Base-by-base conservation (phyloP, 441 rosid genomes). In the Pelargonium fulgidum region DNA sequence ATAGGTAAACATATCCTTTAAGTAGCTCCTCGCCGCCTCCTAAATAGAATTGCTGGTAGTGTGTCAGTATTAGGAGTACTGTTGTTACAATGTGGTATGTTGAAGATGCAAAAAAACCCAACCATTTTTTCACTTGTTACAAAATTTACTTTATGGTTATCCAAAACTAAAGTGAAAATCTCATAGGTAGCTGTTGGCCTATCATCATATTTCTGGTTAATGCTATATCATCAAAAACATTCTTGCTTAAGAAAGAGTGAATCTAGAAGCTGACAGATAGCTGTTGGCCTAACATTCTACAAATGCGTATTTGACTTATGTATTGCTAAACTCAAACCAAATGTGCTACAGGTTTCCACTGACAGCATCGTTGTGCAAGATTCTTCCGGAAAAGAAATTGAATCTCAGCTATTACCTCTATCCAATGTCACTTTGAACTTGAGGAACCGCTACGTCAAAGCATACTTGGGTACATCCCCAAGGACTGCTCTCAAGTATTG, bases 361-460 rank as follows among this genome's bases (percentile, higher is more conserved):
- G 98, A 86, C 70, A 83, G 85, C 65, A 69, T 89, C 66, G 68
- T 75, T 20, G 97, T 95, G 65, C 87, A 68, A 74, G 92, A 95
- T 81, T 87, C 96, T 13, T 82, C 79, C 77, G 98, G 98, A 72
- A 84, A 81, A 79, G 88, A 89, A 83, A 82, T 92, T 75, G 94
- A 81, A 79, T 89, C 97, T 61, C 98, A 95, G 74, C 83, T 92
- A 67, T 62, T 92, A 84, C 98, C 99, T 52, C 68, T 81, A 62
- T 77, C 86, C 11, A 85, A 86, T 79, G 91, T 84, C 64, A 78
- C 79, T 74, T 45, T 64, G 41, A 78, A 75, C 71, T 70, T 90
- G 56, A 88, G 99, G 78, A 83, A 79, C 80, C 85, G 76, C 72
- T 81, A 95, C 79, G 97, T 85, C 41, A 84, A 67, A 80, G 97